Conservation (phyloP, 106 monocot genomes). For the Dendrobium chrysotoxum region DNA sequence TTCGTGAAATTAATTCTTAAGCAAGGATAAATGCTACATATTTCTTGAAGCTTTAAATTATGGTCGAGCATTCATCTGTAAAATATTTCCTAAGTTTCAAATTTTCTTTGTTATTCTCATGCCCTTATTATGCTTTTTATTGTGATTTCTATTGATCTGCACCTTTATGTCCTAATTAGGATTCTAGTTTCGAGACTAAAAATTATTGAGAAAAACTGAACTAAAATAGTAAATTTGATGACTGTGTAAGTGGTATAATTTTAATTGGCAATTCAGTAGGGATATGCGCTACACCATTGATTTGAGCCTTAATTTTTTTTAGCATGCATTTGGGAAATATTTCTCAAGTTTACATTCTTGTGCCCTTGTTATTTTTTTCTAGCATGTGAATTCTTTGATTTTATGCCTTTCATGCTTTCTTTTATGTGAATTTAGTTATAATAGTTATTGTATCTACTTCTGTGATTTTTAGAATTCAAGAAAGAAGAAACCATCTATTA, state of each 20-base stretch:
- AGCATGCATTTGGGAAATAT: background rate
- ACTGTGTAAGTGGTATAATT: background rate
- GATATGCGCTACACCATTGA: background rate
- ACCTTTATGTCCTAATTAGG: background rate
- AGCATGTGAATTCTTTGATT: background rate
- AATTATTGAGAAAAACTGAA: background rate
- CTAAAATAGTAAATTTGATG: background rate
- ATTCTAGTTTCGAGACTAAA: background rate
- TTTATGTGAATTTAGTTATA: background rate
- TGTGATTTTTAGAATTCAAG: constrained; percentile 61
- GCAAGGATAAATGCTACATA: background rate
- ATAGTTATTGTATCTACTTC: background rate
- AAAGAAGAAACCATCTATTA: constrained; percentile 53
- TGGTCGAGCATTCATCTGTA: background rate
- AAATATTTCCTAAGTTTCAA: background rate
- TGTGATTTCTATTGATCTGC: background rate
- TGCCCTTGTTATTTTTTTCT: background rate
- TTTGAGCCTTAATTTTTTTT: background rate
- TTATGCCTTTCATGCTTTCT: background rate
- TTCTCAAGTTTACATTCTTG: background rate
- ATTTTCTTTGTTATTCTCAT: background rate
- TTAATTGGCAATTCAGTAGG: background rate
- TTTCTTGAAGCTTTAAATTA: background rate
- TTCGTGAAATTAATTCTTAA: background rate
- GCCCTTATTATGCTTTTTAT: background rate